Conservation (phyloP, 345 rosid genomes). For the Ceriops decandra region DNA sequence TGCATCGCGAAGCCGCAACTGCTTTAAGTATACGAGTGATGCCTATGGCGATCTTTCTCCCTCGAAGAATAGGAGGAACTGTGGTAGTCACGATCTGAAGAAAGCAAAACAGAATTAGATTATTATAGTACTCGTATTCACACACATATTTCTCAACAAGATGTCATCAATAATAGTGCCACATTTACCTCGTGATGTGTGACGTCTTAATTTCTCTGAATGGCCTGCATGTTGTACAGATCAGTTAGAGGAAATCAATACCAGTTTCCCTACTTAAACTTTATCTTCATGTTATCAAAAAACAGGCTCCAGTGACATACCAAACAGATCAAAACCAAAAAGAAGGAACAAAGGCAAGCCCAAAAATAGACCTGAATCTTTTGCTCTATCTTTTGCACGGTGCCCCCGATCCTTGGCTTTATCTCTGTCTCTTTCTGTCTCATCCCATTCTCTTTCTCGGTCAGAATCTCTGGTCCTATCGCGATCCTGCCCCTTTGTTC, state of each 20-base stretch:
- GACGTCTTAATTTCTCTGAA: conserved; percentile 68
- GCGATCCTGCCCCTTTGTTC: conserved; percentile 49
- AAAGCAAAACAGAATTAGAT: neutral
- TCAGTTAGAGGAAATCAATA: neutral
- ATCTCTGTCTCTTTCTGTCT: conserved; percentile 59
- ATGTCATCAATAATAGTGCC: too few species aligned
- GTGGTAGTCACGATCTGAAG: conserved; percentile 56
- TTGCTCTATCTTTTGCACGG: conserved; percentile 65
- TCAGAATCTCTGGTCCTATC: conserved; percentile 78
- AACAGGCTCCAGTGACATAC: neutral
- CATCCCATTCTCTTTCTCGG: conserved; percentile 68
- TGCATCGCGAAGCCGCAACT: neutral
- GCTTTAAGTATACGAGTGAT: conserved; percentile 33
- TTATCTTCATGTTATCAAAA: too few species aligned
- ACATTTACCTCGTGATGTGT: conserved; percentile 57
- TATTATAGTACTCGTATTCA: too few species aligned
- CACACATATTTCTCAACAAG: too few species aligned
- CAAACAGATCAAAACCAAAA: neutral
- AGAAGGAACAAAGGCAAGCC: too few species aligned
- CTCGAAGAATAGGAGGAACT: conserved; percentile 55
- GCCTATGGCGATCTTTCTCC: conserved; percentile 63
- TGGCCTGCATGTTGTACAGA: conserved; percentile 30
- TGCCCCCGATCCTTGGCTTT: conserved; percentile 59
- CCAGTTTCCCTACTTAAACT: conserved; percentile 7
- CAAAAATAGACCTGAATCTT: conserved; percentile 54